These are phyloP conservation scores for Mrakia blollopis DNA, from an alignment of 768 basidiomycete genomes.

Conservation along the genomic window DNA sequence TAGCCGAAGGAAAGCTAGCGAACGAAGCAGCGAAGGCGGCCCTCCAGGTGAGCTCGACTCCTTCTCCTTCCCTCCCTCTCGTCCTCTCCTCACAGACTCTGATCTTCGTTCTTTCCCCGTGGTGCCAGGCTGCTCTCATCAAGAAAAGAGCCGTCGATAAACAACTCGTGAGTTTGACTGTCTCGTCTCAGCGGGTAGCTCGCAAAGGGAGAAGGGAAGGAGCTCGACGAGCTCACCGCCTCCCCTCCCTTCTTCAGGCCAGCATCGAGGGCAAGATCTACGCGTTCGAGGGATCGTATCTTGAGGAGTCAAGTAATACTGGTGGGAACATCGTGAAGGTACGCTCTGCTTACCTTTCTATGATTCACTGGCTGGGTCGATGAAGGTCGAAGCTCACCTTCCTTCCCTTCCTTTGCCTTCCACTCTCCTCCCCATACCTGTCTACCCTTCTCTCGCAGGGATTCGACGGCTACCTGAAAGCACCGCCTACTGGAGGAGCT, in stretches of 20 bases:
- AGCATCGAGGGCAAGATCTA: slow-evolving; percentile 46
- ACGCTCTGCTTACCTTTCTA: neutral
- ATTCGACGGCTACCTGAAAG: slow-evolving; percentile 30
- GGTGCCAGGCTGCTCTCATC: slow-evolving; percentile 8
- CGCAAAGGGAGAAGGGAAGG: too few species aligned
- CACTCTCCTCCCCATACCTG: neutral
- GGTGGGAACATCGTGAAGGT: slow-evolving; percentile 49
- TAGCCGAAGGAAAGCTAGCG: neutral
- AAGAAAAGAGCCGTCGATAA: slow-evolving; percentile 28
- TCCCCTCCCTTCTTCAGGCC: slow-evolving; percentile 37
- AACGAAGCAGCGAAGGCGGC: slow-evolving; percentile 16
- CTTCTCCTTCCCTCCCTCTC: neutral
- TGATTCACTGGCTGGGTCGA: neutral
- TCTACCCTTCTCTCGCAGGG: slow-evolving; percentile 20
- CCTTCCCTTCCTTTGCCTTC: neutral
- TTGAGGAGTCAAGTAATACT: slow-evolving; percentile 43
- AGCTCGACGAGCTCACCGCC: neutral
- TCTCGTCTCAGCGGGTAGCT: neutral
- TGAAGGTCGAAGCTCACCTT: neutral
- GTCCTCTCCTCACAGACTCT: neutral
- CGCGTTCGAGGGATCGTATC: slow-evolving; percentile 47
- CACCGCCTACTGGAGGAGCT: slow-evolving; percentile 11
- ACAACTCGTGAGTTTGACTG: slow-evolving; percentile 3
- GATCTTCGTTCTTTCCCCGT: neutral
- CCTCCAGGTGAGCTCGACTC: neutral